Conservation (phyloP, 1,284 basidiomycete genomes). For the Melanopsichium pennsylvanicum region DNA sequence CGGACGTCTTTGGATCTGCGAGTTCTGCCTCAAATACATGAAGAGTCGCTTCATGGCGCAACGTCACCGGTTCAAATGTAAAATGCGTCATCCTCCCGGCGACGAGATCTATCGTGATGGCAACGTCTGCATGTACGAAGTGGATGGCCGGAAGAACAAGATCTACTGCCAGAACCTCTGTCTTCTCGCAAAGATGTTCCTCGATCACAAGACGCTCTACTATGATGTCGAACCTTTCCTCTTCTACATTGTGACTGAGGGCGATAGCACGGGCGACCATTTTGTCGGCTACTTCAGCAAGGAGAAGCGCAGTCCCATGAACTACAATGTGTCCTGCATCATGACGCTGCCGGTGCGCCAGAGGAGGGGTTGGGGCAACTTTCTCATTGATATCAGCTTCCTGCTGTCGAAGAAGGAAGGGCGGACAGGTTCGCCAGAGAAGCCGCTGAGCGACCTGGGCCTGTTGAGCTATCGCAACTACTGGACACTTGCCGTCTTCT, state of each 20-base stretch:
- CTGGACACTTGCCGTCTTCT: slow-evolving; percentile 91
- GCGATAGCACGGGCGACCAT: slow-evolving; percentile 85
- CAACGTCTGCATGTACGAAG: slow-evolving; percentile 89
- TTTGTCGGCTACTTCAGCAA: slow-evolving; percentile 99
- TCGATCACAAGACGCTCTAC: slow-evolving; percentile 98
- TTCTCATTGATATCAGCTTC: slow-evolving; percentile 86
- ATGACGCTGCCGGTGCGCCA: slow-evolving; percentile 98
- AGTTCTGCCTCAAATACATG: slow-evolving; percentile 98
- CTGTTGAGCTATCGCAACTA: slow-evolving; percentile 92
- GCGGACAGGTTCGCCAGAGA: slow-evolving; percentile 96
- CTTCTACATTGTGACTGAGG: slow-evolving; percentile 96
- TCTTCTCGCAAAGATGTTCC: slow-evolving; percentile 97
- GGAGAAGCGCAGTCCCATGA: slow-evolving; percentile 93
- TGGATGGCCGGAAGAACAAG: slow-evolving; percentile 97
- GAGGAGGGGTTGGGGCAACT: slow-evolving; percentile 86
- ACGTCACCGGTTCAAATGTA: slow-evolving; percentile 90
- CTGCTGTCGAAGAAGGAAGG: slow-evolving; percentile 93
- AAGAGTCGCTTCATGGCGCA: slow-evolving; percentile 88
- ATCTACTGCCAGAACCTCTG: slow-evolving; percentile 99
- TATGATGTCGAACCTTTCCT: slow-evolving; percentile 99
- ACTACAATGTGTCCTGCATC: slow-evolving; percentile 94
- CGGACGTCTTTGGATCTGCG: slow-evolving; percentile 93
- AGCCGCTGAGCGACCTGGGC: slow-evolving; percentile 93
- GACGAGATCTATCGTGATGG: slow-evolving; percentile 97
- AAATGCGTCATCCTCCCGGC: slow-evolving; percentile 90